Percentiles rank a stretch among this genome's conserved stretches.
Conservation (phyloP, 2,329 filamentous ascomycete genomes). For the Fusarium phyllophilum region DNA sequence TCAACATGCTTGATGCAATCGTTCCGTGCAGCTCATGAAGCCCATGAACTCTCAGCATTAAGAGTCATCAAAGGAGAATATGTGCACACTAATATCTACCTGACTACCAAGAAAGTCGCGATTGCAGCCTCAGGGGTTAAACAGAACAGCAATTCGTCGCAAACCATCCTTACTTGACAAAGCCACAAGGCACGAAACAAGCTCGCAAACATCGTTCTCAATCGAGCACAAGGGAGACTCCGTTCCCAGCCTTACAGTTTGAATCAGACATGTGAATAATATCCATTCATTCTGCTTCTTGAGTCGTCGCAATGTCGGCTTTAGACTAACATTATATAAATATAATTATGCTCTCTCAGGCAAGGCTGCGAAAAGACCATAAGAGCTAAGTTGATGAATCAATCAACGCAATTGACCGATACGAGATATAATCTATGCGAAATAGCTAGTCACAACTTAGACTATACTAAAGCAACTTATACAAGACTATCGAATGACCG, state of each 20-base stretch:
- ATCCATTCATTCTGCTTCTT: too few relatives aligned
- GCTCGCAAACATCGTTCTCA: not conserved
- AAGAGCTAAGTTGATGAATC: not conserved
- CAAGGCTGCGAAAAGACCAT: not conserved
- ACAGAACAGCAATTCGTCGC: not conserved
- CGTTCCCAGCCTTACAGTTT: too few relatives aligned
- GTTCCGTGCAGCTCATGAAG: too few relatives aligned
- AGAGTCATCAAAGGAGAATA: not conserved
- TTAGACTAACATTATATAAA: too few relatives aligned
- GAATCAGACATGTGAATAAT: too few relatives aligned
- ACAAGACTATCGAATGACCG: not conserved
- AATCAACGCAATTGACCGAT: not conserved
- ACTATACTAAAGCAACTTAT: not conserved
- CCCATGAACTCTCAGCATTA: too few relatives aligned
- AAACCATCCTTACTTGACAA: not conserved
- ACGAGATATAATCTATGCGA: not conserved
- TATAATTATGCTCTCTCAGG: too few relatives aligned
- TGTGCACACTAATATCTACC: rapidly evolving
- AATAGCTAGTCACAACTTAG: not conserved
- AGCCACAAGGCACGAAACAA: too few relatives aligned
- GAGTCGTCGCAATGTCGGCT: too few relatives aligned
- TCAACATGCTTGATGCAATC: not conserved
- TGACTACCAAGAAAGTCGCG: too few relatives aligned
- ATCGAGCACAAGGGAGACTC: not conserved
- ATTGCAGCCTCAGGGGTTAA: too few relatives aligned